Evolutionary conservation across 2,329 filamentous ascomycete genomes (phyloP), one percentile per base, ranked within the genome.

Genomic region (Aspergillus pseudotamarii): DNA sequence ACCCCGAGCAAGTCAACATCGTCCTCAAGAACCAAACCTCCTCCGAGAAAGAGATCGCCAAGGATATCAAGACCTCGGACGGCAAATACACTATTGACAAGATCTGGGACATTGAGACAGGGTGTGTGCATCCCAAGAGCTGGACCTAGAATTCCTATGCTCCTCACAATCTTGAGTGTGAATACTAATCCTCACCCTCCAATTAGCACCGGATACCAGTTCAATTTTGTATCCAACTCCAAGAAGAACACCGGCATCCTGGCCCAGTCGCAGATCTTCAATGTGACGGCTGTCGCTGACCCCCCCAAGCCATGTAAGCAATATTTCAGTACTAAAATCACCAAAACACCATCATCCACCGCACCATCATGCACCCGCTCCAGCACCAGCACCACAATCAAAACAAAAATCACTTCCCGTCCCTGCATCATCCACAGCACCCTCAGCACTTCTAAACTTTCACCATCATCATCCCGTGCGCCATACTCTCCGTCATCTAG

Each of bases 1-100:
- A 83, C 60, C 77, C 80, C 0, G 57, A 70, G 4, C 72, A 72
- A 8, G 77, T 82, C 68, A 72, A 75, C 61, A 77, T 83, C 66
- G 69, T 78, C 48, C 71, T 82, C n/a, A 77, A 80, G 69, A 79
- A 82, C 62, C 71, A 77, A 58, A 71, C 72, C 64, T 68, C 73
- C 60, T 74, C 79, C 8, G 64, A 70, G 28, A 70, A 73, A 26
- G 66, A 71, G 8, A 71, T 82, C 38, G 75, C 76, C 23, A 66
- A 71, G 21, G 70, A 75, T 51, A 73, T 81, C 36, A 73, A 80
- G 57, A 73, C 74, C 8, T 72, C 71, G 2, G 70, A 73, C 6
- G 73, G 73, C 16, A 72, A 73, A 10, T 80, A 79, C 66, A 75
- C 70, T 12, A 71, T 81, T 50, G 71, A 76, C 41, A 72, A 72